phyloP scores from a whole-genome alignment of 2,329 filamentous ascomycete genomes.

The Xylaria digitata region DNA sequence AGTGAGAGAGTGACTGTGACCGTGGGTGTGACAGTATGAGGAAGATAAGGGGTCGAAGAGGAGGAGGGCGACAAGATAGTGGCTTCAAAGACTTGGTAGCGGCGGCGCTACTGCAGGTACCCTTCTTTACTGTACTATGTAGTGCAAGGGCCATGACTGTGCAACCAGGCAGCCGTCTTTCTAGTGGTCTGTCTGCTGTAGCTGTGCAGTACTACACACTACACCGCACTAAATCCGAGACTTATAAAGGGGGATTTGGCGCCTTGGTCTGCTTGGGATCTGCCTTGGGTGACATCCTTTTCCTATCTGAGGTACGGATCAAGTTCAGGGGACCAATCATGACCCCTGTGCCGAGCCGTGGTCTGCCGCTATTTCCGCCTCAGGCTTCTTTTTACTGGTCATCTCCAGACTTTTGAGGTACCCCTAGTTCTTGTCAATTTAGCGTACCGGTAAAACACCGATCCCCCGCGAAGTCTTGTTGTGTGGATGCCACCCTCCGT shows the following conservation, averaged over 20 bases:
- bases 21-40: conserved; percentile 12
- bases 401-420: no score
- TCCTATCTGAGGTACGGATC: conserved; percentile 30
- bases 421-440: no score
- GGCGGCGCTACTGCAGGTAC: conserved; percentile 37
- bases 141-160: background rate
- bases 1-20: no score
- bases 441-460: no score
- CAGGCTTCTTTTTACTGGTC: no score
- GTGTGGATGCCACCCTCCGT: no score
- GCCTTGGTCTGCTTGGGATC: background rate
- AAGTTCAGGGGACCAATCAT: conserved; percentile 26
- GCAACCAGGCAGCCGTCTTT: background rate
- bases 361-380: no score
- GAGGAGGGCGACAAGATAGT: background rate
- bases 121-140: background rate
- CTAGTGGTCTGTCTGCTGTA: no score
- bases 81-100: no score
- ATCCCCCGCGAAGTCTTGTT: no score
- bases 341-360: background rate
- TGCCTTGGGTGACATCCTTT: conserved; percentile 7
- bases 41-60: conserved; percentile 11
- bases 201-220: no score
- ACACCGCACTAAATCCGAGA: background rate
- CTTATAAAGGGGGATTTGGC: conserved; percentile 21